These are phyloP conservation scores for Vitis hybrid DNA, from an alignment of 177 flowering plant genomes.

Conservation along the genomic window DNA sequence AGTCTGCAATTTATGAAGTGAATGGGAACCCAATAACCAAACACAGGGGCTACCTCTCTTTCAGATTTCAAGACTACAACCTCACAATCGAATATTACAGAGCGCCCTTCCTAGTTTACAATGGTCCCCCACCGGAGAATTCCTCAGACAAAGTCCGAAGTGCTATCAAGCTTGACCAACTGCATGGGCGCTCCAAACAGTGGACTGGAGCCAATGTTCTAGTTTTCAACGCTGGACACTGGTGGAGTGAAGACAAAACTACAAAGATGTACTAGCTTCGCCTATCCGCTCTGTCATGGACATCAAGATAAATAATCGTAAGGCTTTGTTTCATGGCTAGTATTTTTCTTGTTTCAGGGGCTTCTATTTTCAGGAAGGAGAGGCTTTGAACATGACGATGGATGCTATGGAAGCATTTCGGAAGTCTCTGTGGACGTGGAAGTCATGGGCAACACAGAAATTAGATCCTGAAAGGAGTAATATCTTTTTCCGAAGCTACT, in stretches of 20 bases:
- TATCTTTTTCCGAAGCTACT: slow-evolving; percentile 72
- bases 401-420: slow-evolving; percentile 59
- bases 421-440: slow-evolving; percentile 68
- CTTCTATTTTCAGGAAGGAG: slow-evolving; percentile 68
- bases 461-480: slow-evolving; percentile 37
- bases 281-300: too few relatives aligned
- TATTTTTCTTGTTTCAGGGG: slow-evolving; percentile 46
- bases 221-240: slow-evolving; percentile 82
- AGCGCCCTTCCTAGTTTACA: slow-evolving; percentile 57
- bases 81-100: slow-evolving; percentile 79
- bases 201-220: slow-evolving; percentile 80
- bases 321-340: too few relatives aligned
- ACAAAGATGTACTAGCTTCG: slow-evolving; percentile 42
- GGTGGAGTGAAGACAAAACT: slow-evolving; percentile 87
- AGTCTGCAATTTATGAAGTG: slow-evolving; percentile 60
- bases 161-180: slow-evolving; percentile 51
- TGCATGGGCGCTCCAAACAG: slow-evolving; percentile 53
- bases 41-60: slow-evolving; percentile 80
- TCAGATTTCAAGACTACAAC: slow-evolving; percentile 66
- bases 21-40: slow-evolving; percentile 78
- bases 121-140: slow-evolving; percentile 54
- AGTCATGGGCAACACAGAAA: slow-evolving; percentile 52
- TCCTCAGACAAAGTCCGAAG: slow-evolving; percentile 38
- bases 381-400: slow-evolving; percentile 59
- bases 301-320: too few relatives aligned